Evolutionary conservation across 1,284 basidiomycete species (phyloP), one percentile per base, ranked within the genome.

Genomic region (Austropuccinia psidii): DNA sequence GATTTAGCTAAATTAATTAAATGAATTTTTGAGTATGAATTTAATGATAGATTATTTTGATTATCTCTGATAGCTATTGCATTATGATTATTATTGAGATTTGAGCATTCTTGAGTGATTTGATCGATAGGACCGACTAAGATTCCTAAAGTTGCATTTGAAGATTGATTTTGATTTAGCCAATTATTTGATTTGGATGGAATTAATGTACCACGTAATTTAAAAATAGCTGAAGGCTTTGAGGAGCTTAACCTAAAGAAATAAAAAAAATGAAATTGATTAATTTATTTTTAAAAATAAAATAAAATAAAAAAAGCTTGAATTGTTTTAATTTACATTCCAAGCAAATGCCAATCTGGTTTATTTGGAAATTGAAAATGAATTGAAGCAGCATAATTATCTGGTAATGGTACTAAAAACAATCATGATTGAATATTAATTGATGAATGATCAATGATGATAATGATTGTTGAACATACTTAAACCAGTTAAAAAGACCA

Each of bases 171-270:
- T 35, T 6, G 41, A 17, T 15, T 35, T 27, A 57, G 31, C 54
- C 29, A 11, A 11, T 35, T 8, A 24, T 27, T 45, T 27, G 62
- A 9, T 54, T 74, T n/a, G 15, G 77, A 76, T 17, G 76, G 69
- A 31, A 75, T 64, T 47, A 87, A 89, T 57, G 84, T 87, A 62
- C 85, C 87, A 9, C 89, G 86, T 19, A 95, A 84, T 19, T 91
- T 89, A 83, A 93, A 95, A 78, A 96, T 93, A 0, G 91, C 89
- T 1, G 91, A 93, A 0, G 92, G 92, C 79, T 94, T 94, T 24
- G 89, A 87, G 80, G 93, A 93, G 1, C 91, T 92, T 43, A 96
- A 84, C 84, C 91, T 93, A 43, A 76, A 4, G 66, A 37, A 50
- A 29, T 29, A 19, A 54, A 70, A 29, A 57, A 17, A 21, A 29